Conservation (phyloP, 164 flowering plant species). For the Vitis riparia region DNA sequence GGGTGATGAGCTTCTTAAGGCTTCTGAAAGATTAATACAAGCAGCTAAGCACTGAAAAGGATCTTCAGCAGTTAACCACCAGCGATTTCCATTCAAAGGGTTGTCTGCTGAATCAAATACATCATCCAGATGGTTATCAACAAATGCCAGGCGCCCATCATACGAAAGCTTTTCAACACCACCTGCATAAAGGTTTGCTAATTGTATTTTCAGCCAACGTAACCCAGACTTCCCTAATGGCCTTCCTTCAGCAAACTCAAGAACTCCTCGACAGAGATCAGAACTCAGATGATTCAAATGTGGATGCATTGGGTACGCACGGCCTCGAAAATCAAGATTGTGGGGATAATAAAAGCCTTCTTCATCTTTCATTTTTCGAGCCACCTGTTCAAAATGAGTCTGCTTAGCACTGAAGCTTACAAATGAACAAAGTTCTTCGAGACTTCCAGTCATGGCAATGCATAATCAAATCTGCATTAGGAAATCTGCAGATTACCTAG, state of each 20-base stretch:
- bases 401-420: slow-evolving; percentile 14
- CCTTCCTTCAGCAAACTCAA: slow-evolving; percentile 92
- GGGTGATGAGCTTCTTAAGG: slow-evolving; percentile 80
- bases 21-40: slow-evolving; percentile 81
- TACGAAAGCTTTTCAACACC: slow-evolving; percentile 90
- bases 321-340: slow-evolving; percentile 94
- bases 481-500: neutral
- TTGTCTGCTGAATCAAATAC: slow-evolving; percentile 85
- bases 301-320: slow-evolving; percentile 98
- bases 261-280: slow-evolving; percentile 91
- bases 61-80: slow-evolving; percentile 99
- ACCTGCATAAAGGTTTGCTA: slow-evolving; percentile 83
- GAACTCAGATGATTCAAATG: slow-evolving; percentile 91
- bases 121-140: slow-evolving; percentile 74
- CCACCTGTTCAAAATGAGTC: slow-evolving; percentile 57
- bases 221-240: slow-evolving; percentile 84
- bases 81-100: slow-evolving; percentile 74
- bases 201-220: slow-evolving; percentile 86
- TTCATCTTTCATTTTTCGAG: slow-evolving; percentile 86
- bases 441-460: too few relatives aligned
- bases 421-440: neutral
- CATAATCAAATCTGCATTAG: neutral
- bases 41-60: slow-evolving; percentile 98
- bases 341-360: slow-evolving; percentile 97
- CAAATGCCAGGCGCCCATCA: slow-evolving; percentile 79